Evolutionary conservation across 495 filamentous ascomycete species (phyloP).

Genomic region (Lasiosphaeriaceae sp.): DNA sequence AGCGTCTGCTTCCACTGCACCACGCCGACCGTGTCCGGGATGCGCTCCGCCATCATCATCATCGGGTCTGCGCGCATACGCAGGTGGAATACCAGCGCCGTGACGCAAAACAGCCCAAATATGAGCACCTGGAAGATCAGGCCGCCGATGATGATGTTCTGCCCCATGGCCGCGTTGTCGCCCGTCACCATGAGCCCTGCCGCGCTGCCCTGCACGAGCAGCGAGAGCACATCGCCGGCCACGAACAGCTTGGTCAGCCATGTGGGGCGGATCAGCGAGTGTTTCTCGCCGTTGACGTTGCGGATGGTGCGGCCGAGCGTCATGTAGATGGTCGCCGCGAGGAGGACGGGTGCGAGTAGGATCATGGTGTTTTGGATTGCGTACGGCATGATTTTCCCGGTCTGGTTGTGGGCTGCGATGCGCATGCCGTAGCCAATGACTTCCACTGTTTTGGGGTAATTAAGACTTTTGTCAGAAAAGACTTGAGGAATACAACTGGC

Average conservation of each 20-base stretch:
- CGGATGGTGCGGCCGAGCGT: constrained; percentile 42
- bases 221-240: constrained; percentile 34
- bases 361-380: constrained; percentile 15
- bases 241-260: constrained; percentile 45
- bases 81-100: constrained; percentile 34
- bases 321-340: constrained; percentile 54
- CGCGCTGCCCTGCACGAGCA: constrained; percentile 31
- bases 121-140: constrained; percentile 46
- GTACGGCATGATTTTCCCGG: constrained; percentile 21
- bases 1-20: constrained; percentile 48
- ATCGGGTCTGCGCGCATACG: background rate
- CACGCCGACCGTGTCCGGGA: background rate
- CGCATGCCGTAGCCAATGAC: constrained; percentile 44
- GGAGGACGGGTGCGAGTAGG: constrained; percentile 15
- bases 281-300: constrained; percentile 26
- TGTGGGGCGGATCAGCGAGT: constrained; percentile 26
- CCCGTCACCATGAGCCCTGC: constrained; percentile 28
- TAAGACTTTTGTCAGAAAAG: no score
- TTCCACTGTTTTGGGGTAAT: constrained; percentile 46
- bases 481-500: no score
- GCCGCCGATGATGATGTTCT: constrained; percentile 41
- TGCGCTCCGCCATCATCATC: background rate
- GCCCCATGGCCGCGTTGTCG: constrained; percentile 22
- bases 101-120: constrained; percentile 46
- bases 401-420: constrained; percentile 16